Evolutionary conservation across 257 asterid genomes (phyloP).

Genomic region (Solanum medicagineum): DNA sequence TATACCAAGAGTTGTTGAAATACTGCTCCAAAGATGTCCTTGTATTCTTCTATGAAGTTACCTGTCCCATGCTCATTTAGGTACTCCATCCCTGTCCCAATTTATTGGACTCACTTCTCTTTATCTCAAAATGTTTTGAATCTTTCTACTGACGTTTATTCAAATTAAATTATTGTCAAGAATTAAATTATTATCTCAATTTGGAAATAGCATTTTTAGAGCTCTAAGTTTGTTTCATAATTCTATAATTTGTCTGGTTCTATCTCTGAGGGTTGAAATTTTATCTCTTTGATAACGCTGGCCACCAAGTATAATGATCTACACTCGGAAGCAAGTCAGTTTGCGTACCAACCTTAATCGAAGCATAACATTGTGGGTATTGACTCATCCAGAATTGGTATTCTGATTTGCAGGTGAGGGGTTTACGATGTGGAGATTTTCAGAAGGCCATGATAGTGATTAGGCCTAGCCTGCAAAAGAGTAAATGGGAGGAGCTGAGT

Average conservation of each 20-base stretch:
- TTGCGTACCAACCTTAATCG: neutral
- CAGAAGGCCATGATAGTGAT: conserved; percentile 71
- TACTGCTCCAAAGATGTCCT: neutral
- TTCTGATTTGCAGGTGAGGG: conserved; percentile 49
- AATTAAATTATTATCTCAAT: neutral
- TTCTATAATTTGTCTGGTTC: neutral
- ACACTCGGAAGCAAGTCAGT: neutral
- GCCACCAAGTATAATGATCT: neutral
- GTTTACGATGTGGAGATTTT: conserved; percentile 62
- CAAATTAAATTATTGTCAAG: neutral
- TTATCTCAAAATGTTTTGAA: neutral
- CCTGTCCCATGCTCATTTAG: conserved; percentile 10
- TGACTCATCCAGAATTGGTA: neutral
- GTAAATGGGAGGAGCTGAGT: conserved; percentile 95
- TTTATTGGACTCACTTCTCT: neutral
- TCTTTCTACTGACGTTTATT: neutral
- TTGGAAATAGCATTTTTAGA: neutral
- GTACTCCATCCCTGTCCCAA: neutral
- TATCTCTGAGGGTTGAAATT: neutral
- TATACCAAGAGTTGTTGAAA: too few relatives aligned
- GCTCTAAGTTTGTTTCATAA: neutral
- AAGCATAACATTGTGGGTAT: neutral
- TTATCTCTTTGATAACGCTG: neutral
- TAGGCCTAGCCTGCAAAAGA: conserved; percentile 79
- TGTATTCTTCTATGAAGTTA: too few relatives aligned